Evolutionary conservation across 805 yeast species (phyloP), one percentile per base, ranked within the genome.

Genomic region (Cyberlindnera samutprakarnensis): DNA sequence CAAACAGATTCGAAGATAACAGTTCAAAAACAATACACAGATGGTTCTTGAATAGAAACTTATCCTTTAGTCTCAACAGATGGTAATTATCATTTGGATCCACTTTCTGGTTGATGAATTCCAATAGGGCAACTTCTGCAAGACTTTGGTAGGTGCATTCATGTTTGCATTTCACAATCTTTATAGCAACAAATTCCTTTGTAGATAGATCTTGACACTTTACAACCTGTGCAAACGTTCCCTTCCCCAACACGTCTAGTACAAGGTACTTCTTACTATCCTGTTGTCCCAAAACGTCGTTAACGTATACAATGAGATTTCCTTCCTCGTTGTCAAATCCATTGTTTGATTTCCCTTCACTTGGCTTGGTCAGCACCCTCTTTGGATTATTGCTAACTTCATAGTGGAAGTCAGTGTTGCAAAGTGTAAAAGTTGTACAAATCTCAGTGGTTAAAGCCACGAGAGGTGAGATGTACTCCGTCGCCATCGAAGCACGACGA

Each of bases 201-300:
- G 54, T 51, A 28, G 56, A 59, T 40, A 65, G 42, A 46, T 77
- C 72, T 54, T 85, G 95, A 59, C 96, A 90, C 59, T 90, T 92
- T 25, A 88, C 94, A 28, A 92, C 99, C 60, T 92, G 97, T 8
- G 98, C 98, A 66, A 92, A 92, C 1, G 98, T 88, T 3, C 99
- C 99, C 40, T 88, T 90, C 1, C 99, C 99, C 25, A 92, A 59
- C 12, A 92, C 68, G 56, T 90, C 97, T 36, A 92, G 62, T 5
- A 92, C 96, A 49, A 92, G 67, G 53, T 88, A 90, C 51, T 84
- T 82, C 33, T 88, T 67, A 37, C 85, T 88, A 43, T 84, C 92
- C 45, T 81, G 85, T 4, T 75, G 68, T 5, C 98, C 97, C 25
- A 92, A 61, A 16, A 92, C 77, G 54, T 94, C 98, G 55, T 94